Percentiles rank a stretch among this genome's conserved stretches.
phyloP scores from a whole-genome alignment of 1,284 basidiomycete genomes.

The Neotropicomus parvogracilis region DNA sequence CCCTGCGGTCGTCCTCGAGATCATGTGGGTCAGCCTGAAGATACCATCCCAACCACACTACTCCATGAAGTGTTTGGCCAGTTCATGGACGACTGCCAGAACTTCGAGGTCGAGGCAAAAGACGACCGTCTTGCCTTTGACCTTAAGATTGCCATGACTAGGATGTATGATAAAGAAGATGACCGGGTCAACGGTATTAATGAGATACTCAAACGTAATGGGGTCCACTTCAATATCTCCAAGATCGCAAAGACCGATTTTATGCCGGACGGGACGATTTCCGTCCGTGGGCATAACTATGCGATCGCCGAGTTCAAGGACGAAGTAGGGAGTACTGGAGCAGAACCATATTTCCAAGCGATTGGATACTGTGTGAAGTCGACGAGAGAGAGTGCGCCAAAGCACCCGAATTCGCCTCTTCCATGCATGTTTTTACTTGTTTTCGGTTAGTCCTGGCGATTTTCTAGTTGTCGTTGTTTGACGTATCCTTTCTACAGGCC shows the following conservation, averaged over 20 bases:
- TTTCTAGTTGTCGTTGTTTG: too few relatives aligned
- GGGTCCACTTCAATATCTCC: not conserved
- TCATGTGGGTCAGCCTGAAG: not conserved
- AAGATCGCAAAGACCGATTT: not conserved
- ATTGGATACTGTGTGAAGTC: conserved; percentile 15
- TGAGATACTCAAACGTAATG: not conserved
- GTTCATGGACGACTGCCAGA: not conserved
- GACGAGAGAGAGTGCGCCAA: not conserved
- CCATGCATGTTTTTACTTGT: not conserved
- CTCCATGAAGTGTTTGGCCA: not conserved
- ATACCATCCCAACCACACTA: not conserved
- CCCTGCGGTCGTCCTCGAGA: not conserved
- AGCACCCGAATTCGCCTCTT: not conserved
- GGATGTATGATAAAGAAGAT: not conserved
- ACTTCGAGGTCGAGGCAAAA: too few relatives aligned
- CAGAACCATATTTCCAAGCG: conserved; percentile 21
- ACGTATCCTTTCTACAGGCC: too few relatives aligned
- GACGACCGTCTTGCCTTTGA: too few relatives aligned
- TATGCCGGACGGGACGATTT: not conserved
- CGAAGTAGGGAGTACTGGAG: not conserved
- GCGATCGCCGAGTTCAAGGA: conserved; percentile 3
- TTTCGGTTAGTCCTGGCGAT: too few relatives aligned
- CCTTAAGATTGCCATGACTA: not conserved
- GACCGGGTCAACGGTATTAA: not conserved
- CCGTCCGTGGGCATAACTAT: not conserved